Conservation (phyloP, 352 stramenopile genomes). For the Pelagophyceae sp. region DNA sequence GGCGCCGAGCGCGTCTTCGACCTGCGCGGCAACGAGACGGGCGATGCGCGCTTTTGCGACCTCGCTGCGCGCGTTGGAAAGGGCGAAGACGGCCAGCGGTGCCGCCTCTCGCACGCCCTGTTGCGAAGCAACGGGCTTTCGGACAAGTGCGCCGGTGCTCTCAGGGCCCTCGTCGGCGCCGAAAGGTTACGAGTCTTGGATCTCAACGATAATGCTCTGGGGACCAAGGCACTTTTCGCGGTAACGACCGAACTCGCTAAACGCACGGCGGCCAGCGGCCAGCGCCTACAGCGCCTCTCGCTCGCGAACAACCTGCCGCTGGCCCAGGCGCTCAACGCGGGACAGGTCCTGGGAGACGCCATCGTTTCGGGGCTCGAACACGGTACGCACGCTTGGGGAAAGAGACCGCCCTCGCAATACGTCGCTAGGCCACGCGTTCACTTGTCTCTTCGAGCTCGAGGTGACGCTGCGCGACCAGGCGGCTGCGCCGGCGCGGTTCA, state of each 20-base stretch:
- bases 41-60: not conserved
- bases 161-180: not conserved
- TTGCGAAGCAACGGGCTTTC: not conserved
- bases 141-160: not conserved
- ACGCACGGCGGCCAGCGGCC: not conserved
- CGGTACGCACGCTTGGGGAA: no score
- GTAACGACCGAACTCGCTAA: not conserved
- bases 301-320: not conserved
- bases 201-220: not conserved
- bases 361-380: not conserved
- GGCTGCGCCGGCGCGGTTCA: not conserved
- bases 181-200: slow-evolving; percentile 3
- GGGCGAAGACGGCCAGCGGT: not conserved
- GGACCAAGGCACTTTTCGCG: not conserved
- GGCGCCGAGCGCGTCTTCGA: not conserved
- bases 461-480: slow-evolving; percentile 2
- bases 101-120: not conserved
- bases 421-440: not conserved
- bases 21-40: not conserved
- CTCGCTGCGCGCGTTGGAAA: not conserved
- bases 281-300: slow-evolving; percentile 1
- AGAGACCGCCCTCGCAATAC: no score
- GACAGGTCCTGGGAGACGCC: not conserved
- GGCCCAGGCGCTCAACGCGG: not conserved
- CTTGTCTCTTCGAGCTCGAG: not conserved